Percentiles rank a stretch among this genome's conserved stretches.
phyloP scores from a whole-genome alignment of 306 rosid genomes.

The Arachis stenosperma region DNA sequence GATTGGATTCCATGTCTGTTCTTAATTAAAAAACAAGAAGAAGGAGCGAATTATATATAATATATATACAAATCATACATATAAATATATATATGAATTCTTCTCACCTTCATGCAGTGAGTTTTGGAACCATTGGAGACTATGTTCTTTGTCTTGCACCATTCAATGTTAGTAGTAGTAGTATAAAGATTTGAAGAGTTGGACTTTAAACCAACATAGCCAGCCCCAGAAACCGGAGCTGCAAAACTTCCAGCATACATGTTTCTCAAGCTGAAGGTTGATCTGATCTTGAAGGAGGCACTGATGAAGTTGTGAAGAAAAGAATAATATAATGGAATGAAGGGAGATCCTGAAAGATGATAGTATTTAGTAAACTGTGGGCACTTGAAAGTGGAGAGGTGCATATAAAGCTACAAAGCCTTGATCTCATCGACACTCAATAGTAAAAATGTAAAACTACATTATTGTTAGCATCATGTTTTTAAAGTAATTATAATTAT shows the following conservation, averaged over 20 bases:
- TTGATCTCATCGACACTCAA: constrained; percentile 35
- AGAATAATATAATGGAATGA: constrained; percentile 31
- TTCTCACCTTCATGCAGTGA: constrained; percentile 72
- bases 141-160: constrained; percentile 45
- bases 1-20: constrained; percentile 83
- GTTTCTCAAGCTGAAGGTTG: constrained; percentile 20
- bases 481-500: too few species aligned
- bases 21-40: constrained; percentile 25
- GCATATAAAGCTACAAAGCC: constrained; percentile 13
- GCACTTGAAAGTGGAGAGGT: constrained; percentile 38
- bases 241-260: constrained; percentile 58
- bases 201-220: constrained; percentile 56
- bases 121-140: constrained; percentile 65
- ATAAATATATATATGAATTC: neutral
- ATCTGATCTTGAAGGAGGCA: constrained; percentile 31
- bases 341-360: constrained; percentile 23
- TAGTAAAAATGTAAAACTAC: neutral
- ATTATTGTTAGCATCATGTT: too few species aligned
- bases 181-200: constrained; percentile 40
- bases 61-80: neutral
- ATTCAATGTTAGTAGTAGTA: constrained; percentile 38
- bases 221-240: constrained; percentile 37
- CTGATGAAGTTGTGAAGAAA: constrained; percentile 28
- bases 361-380: constrained; percentile 41
- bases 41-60: neutral